phyloP scores from a whole-genome alignment of 2,329 filamentous ascomycete species.

The Gremmenia infestans region DNA sequence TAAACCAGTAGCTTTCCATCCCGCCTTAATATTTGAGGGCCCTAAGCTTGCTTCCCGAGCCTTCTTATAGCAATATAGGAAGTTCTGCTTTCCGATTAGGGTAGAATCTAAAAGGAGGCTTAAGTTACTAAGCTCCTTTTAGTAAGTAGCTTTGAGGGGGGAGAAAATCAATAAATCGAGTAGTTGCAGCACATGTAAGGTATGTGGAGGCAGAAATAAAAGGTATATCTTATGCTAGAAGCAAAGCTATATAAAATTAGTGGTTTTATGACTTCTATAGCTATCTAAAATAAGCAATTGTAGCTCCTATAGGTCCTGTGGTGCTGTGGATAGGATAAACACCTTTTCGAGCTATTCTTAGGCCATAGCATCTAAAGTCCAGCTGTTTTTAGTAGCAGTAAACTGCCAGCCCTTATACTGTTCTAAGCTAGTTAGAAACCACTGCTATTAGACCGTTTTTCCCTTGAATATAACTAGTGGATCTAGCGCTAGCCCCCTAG shows the following conservation, averaged over 20 bases:
- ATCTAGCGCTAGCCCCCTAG: background rate
- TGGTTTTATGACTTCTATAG: conserved; percentile 2
- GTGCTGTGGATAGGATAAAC: background rate
- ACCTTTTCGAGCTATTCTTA: conserved; percentile 8
- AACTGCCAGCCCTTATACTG: background rate
- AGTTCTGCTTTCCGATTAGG: too few species aligned
- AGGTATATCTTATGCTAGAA: background rate
- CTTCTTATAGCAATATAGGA: too few species aligned
- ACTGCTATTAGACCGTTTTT: background rate
- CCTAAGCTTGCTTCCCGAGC: too few species aligned
- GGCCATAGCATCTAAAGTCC: conserved; percentile 4
- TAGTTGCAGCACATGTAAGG: background rate
- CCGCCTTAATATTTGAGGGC: too few species aligned
- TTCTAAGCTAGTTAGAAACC: background rate
- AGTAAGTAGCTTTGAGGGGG: too few species aligned
- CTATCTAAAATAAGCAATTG: conserved; percentile 6
- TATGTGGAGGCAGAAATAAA: too few species aligned
- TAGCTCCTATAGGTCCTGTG: background rate
- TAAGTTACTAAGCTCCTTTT: too few species aligned
- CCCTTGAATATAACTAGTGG: conserved; percentile 1
- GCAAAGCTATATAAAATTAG: conserved; percentile 1
- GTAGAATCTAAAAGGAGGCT: too few species aligned
- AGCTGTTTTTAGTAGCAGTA: conserved; percentile 3
- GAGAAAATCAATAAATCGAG: background rate
- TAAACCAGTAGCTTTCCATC: too few species aligned